phyloP scores from a whole-genome alignment of 306 rosid species.

The Abrus pulchellus region DNA sequence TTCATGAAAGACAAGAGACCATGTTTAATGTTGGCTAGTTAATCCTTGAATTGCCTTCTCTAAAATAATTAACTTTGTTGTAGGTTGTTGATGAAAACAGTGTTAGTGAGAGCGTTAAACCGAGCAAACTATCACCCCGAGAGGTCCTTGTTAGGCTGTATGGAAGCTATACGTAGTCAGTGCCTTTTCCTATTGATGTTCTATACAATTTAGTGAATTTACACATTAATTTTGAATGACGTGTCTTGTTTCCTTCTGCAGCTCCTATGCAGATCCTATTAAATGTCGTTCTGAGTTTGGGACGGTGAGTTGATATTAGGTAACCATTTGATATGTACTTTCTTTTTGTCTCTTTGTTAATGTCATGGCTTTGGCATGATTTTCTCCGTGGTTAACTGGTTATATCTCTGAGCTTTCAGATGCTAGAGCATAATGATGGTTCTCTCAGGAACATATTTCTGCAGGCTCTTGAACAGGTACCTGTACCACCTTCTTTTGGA shows the following conservation, averaged over 20 bases:
- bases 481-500: constrained; percentile 9
- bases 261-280: constrained; percentile 70
- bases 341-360: constrained; percentile 4
- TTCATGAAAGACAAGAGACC: background rate
- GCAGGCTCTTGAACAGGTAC: constrained; percentile 66
- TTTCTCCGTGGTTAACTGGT: constrained; percentile 33
- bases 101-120: constrained; percentile 47
- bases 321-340: constrained; percentile 27
- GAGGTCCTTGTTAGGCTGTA: constrained; percentile 75
- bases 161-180: constrained; percentile 71
- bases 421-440: constrained; percentile 56
- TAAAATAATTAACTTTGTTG: constrained; percentile 38
- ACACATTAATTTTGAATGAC: constrained; percentile 1
- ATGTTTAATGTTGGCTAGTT: constrained; percentile 5
- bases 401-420: constrained; percentile 52
- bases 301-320: constrained; percentile 52
- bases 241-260: constrained; percentile 48
- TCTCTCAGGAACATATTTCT: constrained; percentile 49
- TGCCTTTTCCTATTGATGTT: constrained; percentile 37
- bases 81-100: constrained; percentile 69
- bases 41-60: constrained; percentile 7
- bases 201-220: background rate
- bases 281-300: constrained; percentile 66
- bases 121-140: constrained; percentile 43
- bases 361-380: constrained; percentile 31